Base-by-base conservation (phyloP, 176 grass and related monocot species). In the Juncus inflexus region DNA sequence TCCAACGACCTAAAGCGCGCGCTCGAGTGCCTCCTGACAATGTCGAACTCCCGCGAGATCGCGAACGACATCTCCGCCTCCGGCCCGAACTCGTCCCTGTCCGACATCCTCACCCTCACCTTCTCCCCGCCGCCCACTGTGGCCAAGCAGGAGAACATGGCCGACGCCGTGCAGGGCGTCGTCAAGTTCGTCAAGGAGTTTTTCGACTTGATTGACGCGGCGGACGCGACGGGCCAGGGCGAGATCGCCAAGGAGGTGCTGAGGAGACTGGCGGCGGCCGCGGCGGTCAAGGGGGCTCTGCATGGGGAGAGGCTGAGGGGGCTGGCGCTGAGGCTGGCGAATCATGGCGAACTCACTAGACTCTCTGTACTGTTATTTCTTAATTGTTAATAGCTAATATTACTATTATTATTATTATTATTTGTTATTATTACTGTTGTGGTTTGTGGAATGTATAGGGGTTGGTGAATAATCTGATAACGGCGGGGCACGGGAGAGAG, bases 121-220 rank as follows among this genome's bases (percentile, higher is more conserved):
- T 82, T 84, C 67, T 87, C 83, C 67, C 67, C 67, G 2, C 67
- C 67, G 3, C 67, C 67, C 79, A 99, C 90, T 65, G 87, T 83
- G 76, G 94, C 83, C 64, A 97, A 97, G 72, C 94, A 99, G 77
- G 94, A 99, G 78, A 99, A 90, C 79, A 76, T 92, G 61, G 83
- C 83, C 62, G 94, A 99, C 66, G 88, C 94, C 3, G 88, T 99
- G 59, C 88, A 99, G 63, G 88, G 88, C 65, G 92, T 99, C 81
- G 88, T 91, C 68, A 99, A 99, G 79, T 99, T 99, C 86, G 94
- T 88, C 39, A 99, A 89, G 55, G 94, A 99, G 40, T 99, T 99
- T 74, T 86, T 99, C 19, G 64, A 92, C 72, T 79, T 99, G 66
- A 99, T 92, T 63, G 94, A 99, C 81, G 88, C 94, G 42, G 94